Conservation (phyloP, 1,284 basidiomycete genomes). For the Apiotrichum siamense region DNA sequence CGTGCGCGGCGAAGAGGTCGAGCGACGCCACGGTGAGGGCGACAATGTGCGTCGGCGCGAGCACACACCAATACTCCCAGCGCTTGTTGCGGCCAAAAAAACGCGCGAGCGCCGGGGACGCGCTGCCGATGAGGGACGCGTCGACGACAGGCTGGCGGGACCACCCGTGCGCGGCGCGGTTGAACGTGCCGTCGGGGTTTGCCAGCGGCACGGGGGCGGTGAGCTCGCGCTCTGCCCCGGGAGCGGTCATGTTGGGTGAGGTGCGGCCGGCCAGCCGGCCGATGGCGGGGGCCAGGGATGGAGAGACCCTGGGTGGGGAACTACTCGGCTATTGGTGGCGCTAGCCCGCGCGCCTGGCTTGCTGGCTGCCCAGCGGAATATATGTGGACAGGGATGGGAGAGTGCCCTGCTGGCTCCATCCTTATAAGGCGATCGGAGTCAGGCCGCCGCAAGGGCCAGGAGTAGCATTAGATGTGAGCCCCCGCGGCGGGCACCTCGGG, state of each 20-base stretch:
- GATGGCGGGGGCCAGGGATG: too few species aligned
- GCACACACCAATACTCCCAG: constrained; percentile 17
- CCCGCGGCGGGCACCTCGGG: too few species aligned
- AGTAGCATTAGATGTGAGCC: too few species aligned
- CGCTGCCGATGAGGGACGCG: constrained; percentile 2
- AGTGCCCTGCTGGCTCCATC: too few species aligned
- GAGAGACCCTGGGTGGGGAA: too few species aligned
- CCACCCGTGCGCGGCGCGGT: constrained; percentile 13
- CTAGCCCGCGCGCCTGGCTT: too few species aligned
- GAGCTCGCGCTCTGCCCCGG: constrained; percentile 6
- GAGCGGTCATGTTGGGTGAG: neutral
- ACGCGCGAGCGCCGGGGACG: neutral
- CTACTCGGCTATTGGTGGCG: too few species aligned
- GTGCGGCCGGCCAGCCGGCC: too few species aligned
- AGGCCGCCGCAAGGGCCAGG: too few species aligned
- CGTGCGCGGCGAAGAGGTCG: constrained; percentile 1
- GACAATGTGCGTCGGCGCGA: constrained; percentile 13
- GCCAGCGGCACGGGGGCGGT: constrained; percentile 8
- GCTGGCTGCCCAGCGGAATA: too few species aligned
- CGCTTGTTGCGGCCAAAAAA: constrained; percentile 9
- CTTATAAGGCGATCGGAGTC: too few species aligned
- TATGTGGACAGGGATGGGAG: too few species aligned
- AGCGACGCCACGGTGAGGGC: constrained; percentile 6
- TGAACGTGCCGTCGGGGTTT: constrained; percentile 4
- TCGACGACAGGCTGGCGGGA: constrained; percentile 8